These are phyloP conservation scores for Exophiala viscosa DNA, from an alignment of 2,329 filamentous ascomycete species.

Conservation along the genomic window DNA sequence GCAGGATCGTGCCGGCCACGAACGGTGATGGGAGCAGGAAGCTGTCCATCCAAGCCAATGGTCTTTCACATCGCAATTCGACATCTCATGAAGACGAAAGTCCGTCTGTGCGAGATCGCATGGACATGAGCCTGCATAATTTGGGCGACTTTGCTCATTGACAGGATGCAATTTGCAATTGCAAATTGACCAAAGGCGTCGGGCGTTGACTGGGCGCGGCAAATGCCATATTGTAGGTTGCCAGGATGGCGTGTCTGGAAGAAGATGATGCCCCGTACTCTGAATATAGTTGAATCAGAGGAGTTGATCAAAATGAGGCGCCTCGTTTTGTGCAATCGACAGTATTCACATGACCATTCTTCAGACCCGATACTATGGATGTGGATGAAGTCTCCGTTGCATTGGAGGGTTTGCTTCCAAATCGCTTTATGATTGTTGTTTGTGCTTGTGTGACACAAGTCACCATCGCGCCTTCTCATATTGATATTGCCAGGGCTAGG, in stretches of 20 bases:
- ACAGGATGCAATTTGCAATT: not conserved
- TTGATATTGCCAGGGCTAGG: too few species aligned
- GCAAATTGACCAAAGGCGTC: not conserved
- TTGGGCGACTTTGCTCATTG: constrained; percentile 42
- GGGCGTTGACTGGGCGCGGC: not conserved
- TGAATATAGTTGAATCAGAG: not conserved
- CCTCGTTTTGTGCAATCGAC: too few species aligned
- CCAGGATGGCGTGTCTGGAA: not conserved
- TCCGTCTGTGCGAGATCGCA: constrained; percentile 45
- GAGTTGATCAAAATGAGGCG: not conserved
- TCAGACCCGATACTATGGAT: not conserved
- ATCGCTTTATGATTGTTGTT: not conserved
- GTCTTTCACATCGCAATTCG: constrained; percentile 24
- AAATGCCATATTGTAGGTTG: not conserved
- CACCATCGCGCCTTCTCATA: not conserved
- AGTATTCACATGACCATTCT: not conserved
- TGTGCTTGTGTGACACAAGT: not conserved
- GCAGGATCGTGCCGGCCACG: constrained; percentile 54
- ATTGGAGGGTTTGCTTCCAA: not conserved
- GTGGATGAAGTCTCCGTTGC: not conserved
- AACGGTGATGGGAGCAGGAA: constrained; percentile 24
- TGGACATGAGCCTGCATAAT: constrained; percentile 63
- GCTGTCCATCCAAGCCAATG: constrained; percentile 12
- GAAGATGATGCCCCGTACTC: not conserved
- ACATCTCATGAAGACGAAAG: constrained; percentile 32